A percentile compares a stretch with the other conserved stretches of the same genome.
phyloP scores from a whole-genome alignment of 208 protist genomes.

The Trypanosoma cruzi region DNA sequence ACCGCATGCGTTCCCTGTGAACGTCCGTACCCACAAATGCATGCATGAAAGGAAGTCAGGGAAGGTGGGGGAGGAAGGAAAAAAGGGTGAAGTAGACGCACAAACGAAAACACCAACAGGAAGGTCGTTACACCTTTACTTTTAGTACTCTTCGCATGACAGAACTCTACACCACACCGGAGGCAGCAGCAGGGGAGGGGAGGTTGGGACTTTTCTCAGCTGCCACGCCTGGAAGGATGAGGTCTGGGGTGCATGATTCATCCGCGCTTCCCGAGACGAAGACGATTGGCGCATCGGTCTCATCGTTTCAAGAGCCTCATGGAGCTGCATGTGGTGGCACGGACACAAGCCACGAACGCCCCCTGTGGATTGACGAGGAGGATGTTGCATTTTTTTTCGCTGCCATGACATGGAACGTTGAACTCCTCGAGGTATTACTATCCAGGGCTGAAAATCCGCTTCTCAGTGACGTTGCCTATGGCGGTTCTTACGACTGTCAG shows the following conservation, averaged over 20 bases:
- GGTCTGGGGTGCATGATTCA: neutral
- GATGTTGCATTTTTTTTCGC: constrained; percentile 62
- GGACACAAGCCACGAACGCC: neutral
- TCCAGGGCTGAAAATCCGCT: constrained; percentile 49
- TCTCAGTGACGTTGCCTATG: neutral
- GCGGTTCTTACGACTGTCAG: neutral
- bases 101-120: neutral
- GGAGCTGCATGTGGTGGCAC: neutral
- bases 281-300: neutral
- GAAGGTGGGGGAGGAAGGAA: neutral
- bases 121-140: neutral
- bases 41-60: neutral
- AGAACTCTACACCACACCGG: neutral
- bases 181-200: neutral
- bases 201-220: neutral
- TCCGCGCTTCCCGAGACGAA: neutral
- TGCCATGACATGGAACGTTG: constrained; percentile 67
- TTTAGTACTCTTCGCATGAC: neutral
- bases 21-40: too few species aligned
- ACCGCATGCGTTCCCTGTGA: too few species aligned
- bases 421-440: constrained; percentile 61
- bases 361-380: constrained; percentile 25
- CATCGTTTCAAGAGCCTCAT: neutral
- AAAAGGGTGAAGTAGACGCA: neutral
- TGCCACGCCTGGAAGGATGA: neutral